Conservation (phyloP, 257 asterid genomes). For the Lavandula angustifolia region DNA sequence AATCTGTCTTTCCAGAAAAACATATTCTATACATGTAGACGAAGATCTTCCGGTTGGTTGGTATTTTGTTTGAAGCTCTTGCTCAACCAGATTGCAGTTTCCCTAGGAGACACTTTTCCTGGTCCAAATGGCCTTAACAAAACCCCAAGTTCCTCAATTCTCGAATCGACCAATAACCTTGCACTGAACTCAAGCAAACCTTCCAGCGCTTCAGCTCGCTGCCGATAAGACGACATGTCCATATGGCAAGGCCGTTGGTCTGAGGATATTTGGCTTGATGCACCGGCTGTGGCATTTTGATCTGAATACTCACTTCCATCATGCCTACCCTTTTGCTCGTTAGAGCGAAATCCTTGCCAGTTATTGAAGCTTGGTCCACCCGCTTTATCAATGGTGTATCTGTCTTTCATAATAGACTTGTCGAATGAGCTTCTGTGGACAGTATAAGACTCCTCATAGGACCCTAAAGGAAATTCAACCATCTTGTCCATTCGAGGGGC, state of each 20-base stretch:
- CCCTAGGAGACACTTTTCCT: slow-evolving; percentile 87
- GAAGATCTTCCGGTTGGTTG: slow-evolving; percentile 47
- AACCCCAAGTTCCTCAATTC: slow-evolving; percentile 85
- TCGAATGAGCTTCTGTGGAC: slow-evolving; percentile 51
- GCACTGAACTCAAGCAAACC: slow-evolving; percentile 93
- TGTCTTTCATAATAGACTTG: slow-evolving; percentile 73
- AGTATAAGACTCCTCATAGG: slow-evolving; percentile 52
- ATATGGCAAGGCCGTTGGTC: slow-evolving; percentile 65
- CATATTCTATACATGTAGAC: slow-evolving; percentile 28
- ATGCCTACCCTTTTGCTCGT: slow-evolving; percentile 39
- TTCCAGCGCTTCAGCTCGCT: slow-evolving; percentile 89
- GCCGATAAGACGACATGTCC: slow-evolving; percentile 77
- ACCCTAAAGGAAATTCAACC: slow-evolving; percentile 69
- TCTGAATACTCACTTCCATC: slow-evolving; percentile 71
- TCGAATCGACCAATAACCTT: slow-evolving; percentile 67
- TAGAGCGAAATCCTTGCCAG: slow-evolving; percentile 58
- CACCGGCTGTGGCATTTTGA: slow-evolving; percentile 90
- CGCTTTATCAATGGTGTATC: slow-evolving; percentile 59
- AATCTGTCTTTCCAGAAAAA: slow-evolving; percentile 26
- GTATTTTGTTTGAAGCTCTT: slow-evolving; percentile 83
- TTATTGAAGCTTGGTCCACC: slow-evolving; percentile 48
- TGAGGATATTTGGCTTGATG: slow-evolving; percentile 83
- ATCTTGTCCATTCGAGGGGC: slow-evolving; percentile 83
- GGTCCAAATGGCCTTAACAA: slow-evolving; percentile 82
- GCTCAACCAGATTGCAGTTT: slow-evolving; percentile 91